Evolutionary conservation across 148 eudicot genomes (phyloP), one percentile per base, ranked within the genome.

Genomic region (Rhododendron williamsianum): DNA sequence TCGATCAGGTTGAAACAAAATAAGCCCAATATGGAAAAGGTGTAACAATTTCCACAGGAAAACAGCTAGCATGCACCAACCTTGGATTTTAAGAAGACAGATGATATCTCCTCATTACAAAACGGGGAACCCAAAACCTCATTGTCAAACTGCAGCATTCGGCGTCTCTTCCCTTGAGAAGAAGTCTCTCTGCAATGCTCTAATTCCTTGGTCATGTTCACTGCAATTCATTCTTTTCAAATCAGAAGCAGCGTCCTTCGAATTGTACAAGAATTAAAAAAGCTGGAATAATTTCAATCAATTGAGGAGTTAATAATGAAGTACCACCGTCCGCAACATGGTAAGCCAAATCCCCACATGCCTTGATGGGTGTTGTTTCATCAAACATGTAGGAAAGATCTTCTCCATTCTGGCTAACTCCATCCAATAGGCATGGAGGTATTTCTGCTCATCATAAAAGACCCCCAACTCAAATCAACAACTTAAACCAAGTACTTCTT

Each of bases 81-180:
- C 97, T 92, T 92, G 51, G 98, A 91, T 90, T 93, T 92, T 80
- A 96, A 88, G 86, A 93, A 91, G 27, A 89, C 78, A 56, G 92
- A 87, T 60, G 94, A 76, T 16, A 89, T 87, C 35, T 89, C 95
- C 81, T 92, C 95, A 80, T 76, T 83, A 74, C 87, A 87, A 84
- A 89, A 73, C 6, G 91, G 86, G 41, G 89, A 82, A 80, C 86
- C 87, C 72, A 87, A 58, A 65, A 78, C 87, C 78, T 91, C 93
- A 85, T 87, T 73, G 36, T 90, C 88, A 84, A 96, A 96, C 83
- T 93, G 95, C 78, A 96, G 91, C 88, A 91, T 91, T 49, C 98
- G 88, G 21, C 97, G 93, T 87, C 99, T 91, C 90, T 96, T 95
- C 13, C 89, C 90, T 91, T 93, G 96, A 82, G 94, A 93, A 58